phyloP scores from a whole-genome alignment of 2,329 filamentous ascomycete genomes.

The Zymoseptoria tritici region DNA sequence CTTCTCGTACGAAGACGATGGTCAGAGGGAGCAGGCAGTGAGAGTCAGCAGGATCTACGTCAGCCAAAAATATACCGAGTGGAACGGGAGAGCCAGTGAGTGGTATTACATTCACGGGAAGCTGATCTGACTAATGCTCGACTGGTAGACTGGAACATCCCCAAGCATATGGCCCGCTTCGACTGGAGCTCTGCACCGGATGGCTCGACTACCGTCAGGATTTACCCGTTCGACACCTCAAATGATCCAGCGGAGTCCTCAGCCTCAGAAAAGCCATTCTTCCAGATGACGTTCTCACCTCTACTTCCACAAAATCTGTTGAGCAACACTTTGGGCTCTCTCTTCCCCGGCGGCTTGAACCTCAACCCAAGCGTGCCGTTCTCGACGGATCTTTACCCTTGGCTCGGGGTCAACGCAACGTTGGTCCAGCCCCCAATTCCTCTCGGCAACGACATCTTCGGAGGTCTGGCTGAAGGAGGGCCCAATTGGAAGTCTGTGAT shows the following conservation, averaged over 20 bases:
- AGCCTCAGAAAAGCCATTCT: constrained; percentile 3
- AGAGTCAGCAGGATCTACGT: constrained; percentile 14
- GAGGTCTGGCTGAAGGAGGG: constrained; percentile 1
- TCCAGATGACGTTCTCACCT: constrained; percentile 1
- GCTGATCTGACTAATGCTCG: neutral
- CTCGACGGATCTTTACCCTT: constrained; percentile 1
- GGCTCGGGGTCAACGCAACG: constrained; percentile 2
- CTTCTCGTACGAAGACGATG: constrained; percentile 4
- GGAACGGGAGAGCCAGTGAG: constrained; percentile 5
- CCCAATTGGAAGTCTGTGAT: neutral
- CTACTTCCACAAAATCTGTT: constrained; percentile 1
- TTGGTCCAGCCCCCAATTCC: constrained; percentile 5
- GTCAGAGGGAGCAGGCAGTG: neutral
- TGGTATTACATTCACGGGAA: neutral
- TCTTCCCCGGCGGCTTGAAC: constrained; percentile 3
- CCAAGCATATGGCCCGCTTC: constrained; percentile 10
- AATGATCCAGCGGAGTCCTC: neutral
- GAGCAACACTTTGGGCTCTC: constrained; percentile 3
- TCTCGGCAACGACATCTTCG: neutral
- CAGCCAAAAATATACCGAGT: constrained; percentile 7
- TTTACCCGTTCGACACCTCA: constrained; percentile 1
- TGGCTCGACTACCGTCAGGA: constrained; percentile 3
- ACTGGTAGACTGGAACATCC: constrained; percentile 9
- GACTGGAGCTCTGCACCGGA: constrained; percentile 3
- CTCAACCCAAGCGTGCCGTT: constrained; percentile 2